Conservation (phyloP, 1,284 basidiomycete genomes). For the Porphyrellus sp. region DNA sequence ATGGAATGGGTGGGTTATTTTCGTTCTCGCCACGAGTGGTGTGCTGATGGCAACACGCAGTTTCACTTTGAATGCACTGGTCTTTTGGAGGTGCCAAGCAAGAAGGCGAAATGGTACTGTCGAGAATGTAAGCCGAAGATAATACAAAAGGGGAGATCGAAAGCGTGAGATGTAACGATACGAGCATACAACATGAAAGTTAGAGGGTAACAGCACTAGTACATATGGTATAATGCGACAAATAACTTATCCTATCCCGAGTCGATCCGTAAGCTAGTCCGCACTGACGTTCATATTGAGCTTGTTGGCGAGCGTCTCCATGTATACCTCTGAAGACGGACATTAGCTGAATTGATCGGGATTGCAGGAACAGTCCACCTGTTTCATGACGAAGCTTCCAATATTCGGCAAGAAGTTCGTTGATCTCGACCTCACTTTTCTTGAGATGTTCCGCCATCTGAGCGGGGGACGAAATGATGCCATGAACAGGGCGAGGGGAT, state of each 20-base stretch:
- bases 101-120: constrained; percentile 69
- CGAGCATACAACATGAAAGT: background rate
- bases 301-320: constrained; percentile 74
- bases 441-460: constrained; percentile 75
- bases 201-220: constrained; percentile 1
- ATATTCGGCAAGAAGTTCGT: constrained; percentile 75
- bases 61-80: constrained; percentile 76
- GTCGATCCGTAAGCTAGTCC: constrained; percentile 32
- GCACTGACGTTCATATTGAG: constrained; percentile 53
- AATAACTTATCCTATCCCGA: constrained; percentile 19
- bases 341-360: constrained; percentile 5
- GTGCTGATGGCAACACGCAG: constrained; percentile 36
- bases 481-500: background rate
- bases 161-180: constrained; percentile 13
- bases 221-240: constrained; percentile 11
- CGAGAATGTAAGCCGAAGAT: constrained; percentile 48
- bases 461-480: constrained; percentile 1
- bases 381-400: constrained; percentile 77
- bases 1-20: constrained; percentile 68
- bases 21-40: background rate
- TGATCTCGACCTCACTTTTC: constrained; percentile 69
- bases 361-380: constrained; percentile 42
- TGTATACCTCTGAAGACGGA: constrained; percentile 60
- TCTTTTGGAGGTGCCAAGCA: constrained; percentile 56
- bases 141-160: constrained; percentile 30